Evolutionary conservation across 371 early-diverging fungal genomes (phyloP).

Genomic region (Mucor sp.): DNA sequence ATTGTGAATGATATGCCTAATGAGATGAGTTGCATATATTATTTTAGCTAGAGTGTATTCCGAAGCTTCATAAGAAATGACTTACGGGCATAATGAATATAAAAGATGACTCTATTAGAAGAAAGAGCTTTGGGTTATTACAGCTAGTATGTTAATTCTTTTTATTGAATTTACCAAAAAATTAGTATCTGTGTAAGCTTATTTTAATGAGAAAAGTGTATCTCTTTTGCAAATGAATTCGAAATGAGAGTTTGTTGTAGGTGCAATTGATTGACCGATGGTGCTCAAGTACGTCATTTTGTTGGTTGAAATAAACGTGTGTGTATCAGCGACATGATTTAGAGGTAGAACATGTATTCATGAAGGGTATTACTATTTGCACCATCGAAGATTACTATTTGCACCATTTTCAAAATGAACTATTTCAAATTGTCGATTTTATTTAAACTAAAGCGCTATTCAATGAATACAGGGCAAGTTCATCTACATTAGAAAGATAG

Average conservation of each 20-base stretch:
- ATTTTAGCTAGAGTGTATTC: background rate
- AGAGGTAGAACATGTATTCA: too few species aligned
- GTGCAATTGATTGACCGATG: background rate
- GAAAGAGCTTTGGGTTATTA: background rate
- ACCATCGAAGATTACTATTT: too few species aligned
- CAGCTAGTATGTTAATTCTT: background rate
- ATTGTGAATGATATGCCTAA: slow-evolving; percentile 92
- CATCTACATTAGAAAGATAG: too few species aligned
- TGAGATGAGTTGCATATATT: background rate
- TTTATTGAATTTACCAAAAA: background rate
- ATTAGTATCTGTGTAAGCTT: background rate
- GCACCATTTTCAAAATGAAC: too few species aligned
- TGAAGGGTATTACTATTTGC: too few species aligned
- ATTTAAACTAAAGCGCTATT: too few species aligned
- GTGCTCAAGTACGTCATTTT: slow-evolving; percentile 4
- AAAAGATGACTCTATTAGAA: background rate
- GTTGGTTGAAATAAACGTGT: background rate
- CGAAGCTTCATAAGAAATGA: background rate
- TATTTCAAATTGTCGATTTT: too few species aligned
- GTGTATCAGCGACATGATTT: too few species aligned
- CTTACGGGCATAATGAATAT: slow-evolving; percentile 15
- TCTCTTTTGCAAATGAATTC: background rate
- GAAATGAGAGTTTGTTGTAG: background rate
- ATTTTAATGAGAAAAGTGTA: background rate
- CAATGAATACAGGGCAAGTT: too few species aligned